These are phyloP conservation scores for Malus sieversii DNA, from an alignment of 306 rosid genomes.

Conservation along the genomic window DNA sequence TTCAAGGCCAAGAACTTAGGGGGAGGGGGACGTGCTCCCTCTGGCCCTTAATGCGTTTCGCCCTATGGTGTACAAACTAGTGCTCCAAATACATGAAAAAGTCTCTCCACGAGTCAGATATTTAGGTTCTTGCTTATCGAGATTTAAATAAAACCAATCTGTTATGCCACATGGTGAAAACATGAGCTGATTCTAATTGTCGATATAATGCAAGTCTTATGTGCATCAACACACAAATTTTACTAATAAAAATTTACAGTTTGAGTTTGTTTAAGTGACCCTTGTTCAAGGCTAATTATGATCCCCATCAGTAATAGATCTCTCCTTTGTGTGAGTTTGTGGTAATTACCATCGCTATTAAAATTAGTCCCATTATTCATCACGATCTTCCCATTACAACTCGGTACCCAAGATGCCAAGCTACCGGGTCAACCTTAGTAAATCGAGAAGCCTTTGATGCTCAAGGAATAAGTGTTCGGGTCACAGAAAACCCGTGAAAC, in stretches of 20 bases:
- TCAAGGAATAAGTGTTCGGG: background rate
- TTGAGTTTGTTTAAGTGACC: background rate
- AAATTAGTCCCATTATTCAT: background rate
- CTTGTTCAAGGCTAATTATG: background rate
- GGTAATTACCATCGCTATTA: background rate
- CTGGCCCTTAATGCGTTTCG: too few species aligned
- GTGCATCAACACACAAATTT: background rate
- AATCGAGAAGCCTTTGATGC: background rate
- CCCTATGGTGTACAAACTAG: too few species aligned
- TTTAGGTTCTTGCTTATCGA: background rate
- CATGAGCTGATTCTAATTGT: background rate
- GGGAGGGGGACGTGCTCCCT: too few species aligned
- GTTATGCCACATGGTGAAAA: background rate
- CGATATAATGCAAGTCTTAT: too few species aligned
- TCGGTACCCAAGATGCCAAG: background rate
- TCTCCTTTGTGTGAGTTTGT: background rate
- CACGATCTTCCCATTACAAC: too few species aligned
- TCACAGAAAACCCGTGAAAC: conserved; percentile 2
- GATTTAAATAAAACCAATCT: background rate
- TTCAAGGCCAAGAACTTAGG: too few species aligned
- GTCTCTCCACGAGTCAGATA: background rate
- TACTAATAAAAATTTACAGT: too few species aligned
- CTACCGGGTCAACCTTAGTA: background rate
- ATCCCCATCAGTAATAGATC: background rate
- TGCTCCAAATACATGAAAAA: too few species aligned